Conservation (phyloP, 2,329 filamentous ascomycete species). For the Fusarium sp. region DNA sequence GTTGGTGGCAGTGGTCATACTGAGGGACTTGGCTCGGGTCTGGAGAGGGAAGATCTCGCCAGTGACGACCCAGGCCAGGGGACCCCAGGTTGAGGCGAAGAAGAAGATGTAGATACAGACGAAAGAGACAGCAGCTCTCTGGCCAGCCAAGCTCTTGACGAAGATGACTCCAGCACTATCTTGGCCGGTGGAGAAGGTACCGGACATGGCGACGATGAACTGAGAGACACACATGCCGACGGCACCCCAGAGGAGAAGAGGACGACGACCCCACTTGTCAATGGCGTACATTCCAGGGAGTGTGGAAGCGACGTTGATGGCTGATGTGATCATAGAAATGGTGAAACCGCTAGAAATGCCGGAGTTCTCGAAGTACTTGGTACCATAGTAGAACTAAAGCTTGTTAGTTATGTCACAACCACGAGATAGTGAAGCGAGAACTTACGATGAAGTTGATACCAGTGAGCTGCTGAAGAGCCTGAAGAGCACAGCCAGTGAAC, state of each 20-base stretch:
- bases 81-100: constrained; percentile 77
- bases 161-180: constrained; percentile 57
- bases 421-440: not conserved
- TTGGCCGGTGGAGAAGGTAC: constrained; percentile 65
- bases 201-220: constrained; percentile 68
- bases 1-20: constrained; percentile 77
- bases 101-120: constrained; percentile 80
- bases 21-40: constrained; percentile 70
- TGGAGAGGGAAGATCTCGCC: constrained; percentile 72
- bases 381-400: constrained; percentile 51
- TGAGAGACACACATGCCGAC: constrained; percentile 69
- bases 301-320: constrained; percentile 52
- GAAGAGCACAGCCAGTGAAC: constrained; percentile 72
- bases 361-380: constrained; percentile 53
- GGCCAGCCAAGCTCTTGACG: constrained; percentile 61
- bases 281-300: constrained; percentile 51
- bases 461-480: constrained; percentile 59
- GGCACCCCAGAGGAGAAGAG: constrained; percentile 72
- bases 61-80: constrained; percentile 53
- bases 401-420: constrained; percentile 15
- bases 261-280: constrained; percentile 57
- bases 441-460: constrained; percentile 1
- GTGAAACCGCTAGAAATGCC: constrained; percentile 50
- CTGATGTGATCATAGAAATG: constrained; percentile 52
- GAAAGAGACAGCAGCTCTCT: constrained; percentile 68